Base-by-base conservation (phyloP, 345 rosid species). In the Melastoma malabathricum region DNA sequence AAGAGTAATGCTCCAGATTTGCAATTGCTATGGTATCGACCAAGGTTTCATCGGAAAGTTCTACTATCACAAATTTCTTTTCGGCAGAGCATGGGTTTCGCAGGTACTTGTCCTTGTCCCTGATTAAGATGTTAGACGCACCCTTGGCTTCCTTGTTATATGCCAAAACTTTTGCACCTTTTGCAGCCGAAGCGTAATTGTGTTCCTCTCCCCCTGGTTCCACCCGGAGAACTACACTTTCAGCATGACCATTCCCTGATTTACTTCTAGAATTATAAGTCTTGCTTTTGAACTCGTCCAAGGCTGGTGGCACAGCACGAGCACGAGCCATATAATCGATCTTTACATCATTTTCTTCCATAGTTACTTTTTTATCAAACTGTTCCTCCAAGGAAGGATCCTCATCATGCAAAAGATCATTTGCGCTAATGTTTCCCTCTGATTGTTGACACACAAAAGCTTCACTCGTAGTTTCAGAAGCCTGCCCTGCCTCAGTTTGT, bases 31-130 rank as follows among this genome's bases (percentile, higher is more conserved):
- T 73, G 14, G 95, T 81, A 45, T 75, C 82, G 22, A 85, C 97
- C 68, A 92, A 67, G 25, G 90, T 92, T 74, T 92, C 98, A 67
- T 92, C 98, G n/a, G 95, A 84, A 54, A 92, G 97, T 69, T 92
- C 95, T 10, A 87, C 63, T 44, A 87, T 62, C 49, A 84, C 90
- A 59, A 65, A 92, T 69, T 92, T 92, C 61, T 64, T 90, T 66
- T 92, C 95, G 5, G 83, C 80, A 27, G 98, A 84, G 59, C 98
- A 92, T 1, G 98, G 97, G 56, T 87, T 92, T 14, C 97, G 67
- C 68, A 92, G 84, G 67, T 92, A 87, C 68, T 92, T 92, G 64
- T 92, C 97, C 69, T 73, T 75, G 75, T 87, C 98, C 64, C 80
- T 60, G 66, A 71, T 66, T 67, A 92, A 60, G 67, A 92, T 78